Base-by-base conservation (phyloP, 2,329 filamentous ascomycete genomes). In the Hypoxylon sp. region DNA sequence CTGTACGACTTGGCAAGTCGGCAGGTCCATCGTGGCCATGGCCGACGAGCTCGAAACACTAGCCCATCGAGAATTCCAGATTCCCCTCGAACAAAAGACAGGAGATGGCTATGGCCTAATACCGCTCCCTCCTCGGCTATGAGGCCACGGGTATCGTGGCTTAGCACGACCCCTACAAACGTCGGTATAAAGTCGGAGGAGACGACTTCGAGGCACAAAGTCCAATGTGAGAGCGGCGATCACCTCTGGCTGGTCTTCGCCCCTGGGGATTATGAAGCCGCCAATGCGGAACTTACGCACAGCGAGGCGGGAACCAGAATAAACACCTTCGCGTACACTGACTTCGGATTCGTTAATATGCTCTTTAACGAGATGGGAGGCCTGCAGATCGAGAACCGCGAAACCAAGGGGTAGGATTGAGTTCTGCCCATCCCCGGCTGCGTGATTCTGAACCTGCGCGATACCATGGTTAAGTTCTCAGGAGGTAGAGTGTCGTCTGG, bases 211-310 rank as follows among this genome's bases (percentile, higher is more conserved):
- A 41, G n/a, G 19, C 38, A 41, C 6, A 41, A 41, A 19, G 17
- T 41, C 38, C 38, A 41, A 17, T 19, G 38, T 41, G 38, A 41
- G n/a, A 41, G 38, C 38, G 38, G 38, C 38, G 38, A 41, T 10
- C 38, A 41, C 10, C 4, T 41, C 38, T n/a, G 38, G n/a, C n/a
- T 41, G n/a, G n/a, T 9, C n/a, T 41, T 41, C 6, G 38, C 11
- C 14, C 38, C n/a, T 17, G 38, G 38, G 5, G 36, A 41, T 41
- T 6, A 14, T 5, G 36, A 41, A 41, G 36, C 36, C 14, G 36
- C 36, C 36, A 41, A 41, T 41, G 17, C 36, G 14, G 36, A 41
- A 17, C 36, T 41, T 14, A 41, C 36, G 14, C 36, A 14, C 36
- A 41, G 36, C 36, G 36, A 41, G 36, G 36, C 36, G n/a, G 36